Evolutionary conservation across 2,329 filamentous ascomycete genomes (phyloP).

Genomic region (Sarocladiaceae sp.): DNA sequence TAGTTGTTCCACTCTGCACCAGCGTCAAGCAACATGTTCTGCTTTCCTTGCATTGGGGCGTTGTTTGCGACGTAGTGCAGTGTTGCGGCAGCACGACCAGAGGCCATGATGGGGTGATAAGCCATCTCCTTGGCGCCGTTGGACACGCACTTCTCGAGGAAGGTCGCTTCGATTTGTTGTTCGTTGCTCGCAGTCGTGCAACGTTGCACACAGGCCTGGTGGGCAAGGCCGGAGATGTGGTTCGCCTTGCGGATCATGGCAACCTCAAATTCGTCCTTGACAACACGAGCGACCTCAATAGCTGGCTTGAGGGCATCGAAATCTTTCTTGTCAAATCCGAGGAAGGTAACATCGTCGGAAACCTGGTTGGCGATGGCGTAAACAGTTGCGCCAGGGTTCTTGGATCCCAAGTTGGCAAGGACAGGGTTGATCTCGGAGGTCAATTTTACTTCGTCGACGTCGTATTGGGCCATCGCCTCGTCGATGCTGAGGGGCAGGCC

Average conservation of each 20-base stretch:
- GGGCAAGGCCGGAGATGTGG: conserved; percentile 62
- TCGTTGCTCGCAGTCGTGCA: conserved; percentile 69
- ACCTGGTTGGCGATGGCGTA: conserved; percentile 79
- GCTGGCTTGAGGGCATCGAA: conserved; percentile 51
- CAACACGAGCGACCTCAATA: conserved; percentile 63
- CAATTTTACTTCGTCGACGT: conserved; percentile 73
- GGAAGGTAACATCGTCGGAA: conserved; percentile 66
- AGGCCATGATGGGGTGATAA: conserved; percentile 82
- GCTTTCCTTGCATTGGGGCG: conserved; percentile 63
- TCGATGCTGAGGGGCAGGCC: conserved; percentile 75
- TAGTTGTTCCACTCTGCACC: conserved; percentile 74
- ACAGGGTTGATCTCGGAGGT: conserved; percentile 71
- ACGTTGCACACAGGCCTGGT: conserved; percentile 56
- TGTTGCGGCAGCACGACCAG: conserved; percentile 74
- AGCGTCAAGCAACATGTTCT: conserved; percentile 80
- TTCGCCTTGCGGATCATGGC: conserved; percentile 71
- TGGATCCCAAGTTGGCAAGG: conserved; percentile 50
- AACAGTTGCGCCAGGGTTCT: conserved; percentile 42
- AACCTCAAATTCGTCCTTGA: conserved; percentile 74
- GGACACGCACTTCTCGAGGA: conserved; percentile 71
- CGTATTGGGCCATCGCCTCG: conserved; percentile 73
- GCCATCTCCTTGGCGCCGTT: conserved; percentile 77
- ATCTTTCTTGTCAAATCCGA: conserved; percentile 64
- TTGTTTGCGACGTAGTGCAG: conserved; percentile 86
- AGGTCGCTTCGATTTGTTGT: conserved; percentile 75